These are phyloP conservation scores for Pestalotiopsis sp. DNA, from an alignment of 2,329 filamentous ascomycete genomes.

Conservation along the genomic window DNA sequence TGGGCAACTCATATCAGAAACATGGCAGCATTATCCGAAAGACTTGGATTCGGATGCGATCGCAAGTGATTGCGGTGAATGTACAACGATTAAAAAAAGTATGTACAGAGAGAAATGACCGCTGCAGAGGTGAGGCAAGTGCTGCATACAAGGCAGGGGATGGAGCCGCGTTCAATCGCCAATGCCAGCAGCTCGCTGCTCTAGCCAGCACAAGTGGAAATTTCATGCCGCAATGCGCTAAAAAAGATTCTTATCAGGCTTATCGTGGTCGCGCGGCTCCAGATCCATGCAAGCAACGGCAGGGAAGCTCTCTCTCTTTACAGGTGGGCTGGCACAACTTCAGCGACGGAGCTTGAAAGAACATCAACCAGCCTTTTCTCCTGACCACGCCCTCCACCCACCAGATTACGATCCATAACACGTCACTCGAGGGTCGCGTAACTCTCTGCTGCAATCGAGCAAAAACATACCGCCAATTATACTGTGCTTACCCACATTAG, in stretches of 20 bases:
- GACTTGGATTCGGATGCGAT: not conserved
- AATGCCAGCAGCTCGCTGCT: not conserved
- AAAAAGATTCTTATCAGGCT: slow-evolving; percentile 7
- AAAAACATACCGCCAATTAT: not conserved
- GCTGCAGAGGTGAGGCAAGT: not conserved
- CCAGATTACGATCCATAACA: too few species aligned
- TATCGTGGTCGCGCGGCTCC: slow-evolving; percentile 8
- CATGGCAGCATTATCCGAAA: not conserved
- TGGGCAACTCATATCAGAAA: not conserved
- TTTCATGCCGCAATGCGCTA: slow-evolving; percentile 4
- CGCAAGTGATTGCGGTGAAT: not conserved
- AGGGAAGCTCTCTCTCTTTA: not conserved
- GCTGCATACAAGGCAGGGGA: not conserved
- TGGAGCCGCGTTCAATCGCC: not conserved
- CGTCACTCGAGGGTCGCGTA: not conserved
- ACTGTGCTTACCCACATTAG: not conserved
- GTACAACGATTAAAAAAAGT: not conserved
- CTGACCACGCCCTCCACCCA: too few species aligned
- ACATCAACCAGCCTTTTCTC: too few species aligned
- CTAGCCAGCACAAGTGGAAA: not conserved
- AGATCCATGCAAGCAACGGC: not conserved
- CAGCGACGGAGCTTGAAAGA: not conserved
- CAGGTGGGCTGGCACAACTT: not conserved
- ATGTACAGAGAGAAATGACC: not conserved
- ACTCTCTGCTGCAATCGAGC: not conserved